Conservation (phyloP, 1,284 basidiomycete species). For the Agroathelia rolfsii region DNA sequence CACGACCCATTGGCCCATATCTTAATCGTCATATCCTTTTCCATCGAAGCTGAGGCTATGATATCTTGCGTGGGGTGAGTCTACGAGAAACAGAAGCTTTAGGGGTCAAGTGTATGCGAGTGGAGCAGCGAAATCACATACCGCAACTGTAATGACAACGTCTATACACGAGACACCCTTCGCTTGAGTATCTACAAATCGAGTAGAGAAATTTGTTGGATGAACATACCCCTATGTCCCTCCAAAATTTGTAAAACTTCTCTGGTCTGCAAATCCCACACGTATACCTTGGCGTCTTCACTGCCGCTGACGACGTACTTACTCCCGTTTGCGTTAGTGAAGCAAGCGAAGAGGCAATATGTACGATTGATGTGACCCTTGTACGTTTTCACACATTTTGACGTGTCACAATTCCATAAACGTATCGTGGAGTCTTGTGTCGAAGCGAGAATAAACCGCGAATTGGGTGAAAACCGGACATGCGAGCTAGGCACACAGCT, state of each 20-base stretch:
- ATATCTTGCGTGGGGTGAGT: constrained; percentile 62
- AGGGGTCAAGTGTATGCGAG: constrained; percentile 3
- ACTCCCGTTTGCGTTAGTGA: constrained; percentile 39
- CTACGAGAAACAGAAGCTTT: constrained; percentile 26
- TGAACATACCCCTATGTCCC: constrained; percentile 64
- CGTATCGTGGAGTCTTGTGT: constrained; percentile 91
- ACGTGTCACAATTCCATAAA: constrained; percentile 90
- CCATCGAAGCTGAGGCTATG: constrained; percentile 77
- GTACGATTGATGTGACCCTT: constrained; percentile 76
- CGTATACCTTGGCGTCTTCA: constrained; percentile 80
- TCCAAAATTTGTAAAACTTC: constrained; percentile 66
- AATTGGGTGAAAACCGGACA: constrained; percentile 87
- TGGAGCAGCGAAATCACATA: constrained; percentile 26
- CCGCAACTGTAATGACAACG: constrained; percentile 64
- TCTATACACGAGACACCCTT: constrained; percentile 32
- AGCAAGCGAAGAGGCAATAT: constrained; percentile 61
- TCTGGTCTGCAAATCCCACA: constrained; percentile 89
- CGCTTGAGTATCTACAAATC: too few relatives aligned
- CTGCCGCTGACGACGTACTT: constrained; percentile 80
- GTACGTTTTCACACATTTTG: constrained; percentile 89
- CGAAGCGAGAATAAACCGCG: constrained; percentile 77
- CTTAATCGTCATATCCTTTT: constrained; percentile 74
- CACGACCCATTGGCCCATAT: constrained; percentile 59
- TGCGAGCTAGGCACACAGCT: constrained; percentile 45
- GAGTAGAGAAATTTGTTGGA: not conserved